Evolutionary conservation across 805 yeast genomes (phyloP).

Genomic region (Wickerhamiella allomyrinae): DNA sequence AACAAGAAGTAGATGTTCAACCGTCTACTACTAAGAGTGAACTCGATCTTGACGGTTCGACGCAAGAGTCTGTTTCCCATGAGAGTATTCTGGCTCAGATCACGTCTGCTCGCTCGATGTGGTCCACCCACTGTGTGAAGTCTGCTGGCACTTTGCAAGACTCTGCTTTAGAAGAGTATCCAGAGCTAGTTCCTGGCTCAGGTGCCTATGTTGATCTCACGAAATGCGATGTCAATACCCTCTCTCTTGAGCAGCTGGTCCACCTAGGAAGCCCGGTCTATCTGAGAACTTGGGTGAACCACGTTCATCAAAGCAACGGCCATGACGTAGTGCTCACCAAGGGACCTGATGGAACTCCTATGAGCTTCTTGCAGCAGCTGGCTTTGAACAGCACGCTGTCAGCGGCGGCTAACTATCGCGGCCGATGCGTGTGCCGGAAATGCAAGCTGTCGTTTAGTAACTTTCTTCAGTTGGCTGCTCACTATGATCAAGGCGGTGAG

Average conservation of each 20-base stretch:
- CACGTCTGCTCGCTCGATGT: background rate
- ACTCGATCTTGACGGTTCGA: too few species aligned
- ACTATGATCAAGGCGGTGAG: background rate
- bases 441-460: too few species aligned
- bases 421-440: too few species aligned
- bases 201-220: background rate
- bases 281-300: background rate
- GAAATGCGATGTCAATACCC: background rate
- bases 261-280: background rate
- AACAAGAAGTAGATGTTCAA: too few species aligned
- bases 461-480: background rate
- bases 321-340: background rate
- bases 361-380: background rate
- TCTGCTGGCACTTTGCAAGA: background rate
- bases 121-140: background rate
- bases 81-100: too few species aligned
- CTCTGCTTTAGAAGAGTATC: background rate
- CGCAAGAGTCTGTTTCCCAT: too few species aligned
- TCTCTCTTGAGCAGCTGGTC: background rate
- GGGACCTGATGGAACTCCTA: background rate
- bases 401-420: too few species aligned
- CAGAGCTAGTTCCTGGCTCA: background rate
- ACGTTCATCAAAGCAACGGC: background rate
- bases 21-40: too few species aligned
- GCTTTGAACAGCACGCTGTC: background rate